phyloP scores from a whole-genome alignment of 352 stramenopile species.

The Globisporangium orthogonon region DNA sequence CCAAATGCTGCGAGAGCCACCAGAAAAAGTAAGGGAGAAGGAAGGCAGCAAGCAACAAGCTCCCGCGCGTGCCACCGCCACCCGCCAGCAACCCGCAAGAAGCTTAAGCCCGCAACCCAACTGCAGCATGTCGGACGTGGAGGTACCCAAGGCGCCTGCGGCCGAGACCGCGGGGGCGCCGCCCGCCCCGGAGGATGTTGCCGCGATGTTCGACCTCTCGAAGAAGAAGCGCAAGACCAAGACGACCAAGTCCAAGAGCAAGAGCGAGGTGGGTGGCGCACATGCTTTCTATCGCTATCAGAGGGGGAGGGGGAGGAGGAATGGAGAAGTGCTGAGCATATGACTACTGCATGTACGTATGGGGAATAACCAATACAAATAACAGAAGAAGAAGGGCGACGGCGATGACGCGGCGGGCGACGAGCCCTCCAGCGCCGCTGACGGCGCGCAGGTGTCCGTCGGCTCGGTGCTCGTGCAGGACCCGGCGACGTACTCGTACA shows the following conservation, averaged over 20 bases:
- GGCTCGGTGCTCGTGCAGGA: conserved; percentile 75
- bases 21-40: conserved; percentile 25
- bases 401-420: conserved; percentile 19
- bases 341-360: no score
- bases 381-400: conserved; percentile 59
- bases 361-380: not conserved
- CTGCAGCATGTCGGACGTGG: conserved; percentile 45
- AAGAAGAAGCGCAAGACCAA: conserved; percentile 93
- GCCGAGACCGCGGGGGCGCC: conserved; percentile 16
- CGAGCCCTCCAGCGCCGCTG: conserved; percentile 13
- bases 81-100: conserved; percentile 9
- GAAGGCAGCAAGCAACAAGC: conserved; percentile 9
- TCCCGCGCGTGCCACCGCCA: conserved; percentile 9
- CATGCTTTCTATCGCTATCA: not conserved
- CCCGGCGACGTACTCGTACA: conserved; percentile 93
- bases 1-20: conserved; percentile 20
- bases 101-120: not conserved
- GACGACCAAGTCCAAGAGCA: conserved; percentile 90
- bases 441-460: conserved; percentile 12
- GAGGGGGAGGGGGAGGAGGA: no score
- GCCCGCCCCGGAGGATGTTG: conserved; percentile 76
- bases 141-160: conserved; percentile 25
- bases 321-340: no score
- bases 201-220: conserved; percentile 87
- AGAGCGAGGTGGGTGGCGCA: conserved; percentile 64